Evolutionary conservation across 139 green algal genomes (phyloP), one percentile per base, ranked within the genome.

Genomic region (Parachlorella kessleri): DNA sequence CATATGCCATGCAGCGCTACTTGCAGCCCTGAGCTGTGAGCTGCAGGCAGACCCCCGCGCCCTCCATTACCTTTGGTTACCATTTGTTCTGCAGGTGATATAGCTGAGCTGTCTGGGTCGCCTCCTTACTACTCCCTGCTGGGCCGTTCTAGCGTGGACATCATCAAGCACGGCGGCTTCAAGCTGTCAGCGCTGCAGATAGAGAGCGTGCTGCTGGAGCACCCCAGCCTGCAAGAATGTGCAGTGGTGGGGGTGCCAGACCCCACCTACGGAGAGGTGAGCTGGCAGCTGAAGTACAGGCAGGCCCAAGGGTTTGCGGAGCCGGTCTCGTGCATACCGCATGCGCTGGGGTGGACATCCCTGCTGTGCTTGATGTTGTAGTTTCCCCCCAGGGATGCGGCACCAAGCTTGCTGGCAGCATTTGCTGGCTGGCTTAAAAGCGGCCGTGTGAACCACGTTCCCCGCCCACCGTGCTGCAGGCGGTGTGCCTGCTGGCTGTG

Each of bases 111-210:
- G 33, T 18, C 18, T 9, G 42, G 55, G 8, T 14, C 63, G 24
- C 86, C 86, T 30, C 67, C 86, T 9, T 94, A 93, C 73, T 98
- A 85, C 80, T 63, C 53, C 24, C 96, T 99, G 39, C 82, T 98
- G 30, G 96, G 96, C 3, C 84, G 96, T 55, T 93, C 87, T 36
- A 93, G 79, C 10, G 94, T 98, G 6, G 96, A 99, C 88, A 95
- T 99, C 67, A 95, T 99, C 79, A 99, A 99, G 86, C 88, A 76
- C 35, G 87, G 92, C 24, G 96, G 96, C 6, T 98, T 94, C 87
- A 99, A 98, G 87, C 76, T 98, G 35, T 91, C 80, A 63, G 76
- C 76, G 14, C 48, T 59, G 48, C 48, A 59, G 48, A 59, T 59
- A 59, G 48, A 98, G 78, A 89, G 83, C 53, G 77, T 76, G 6